Conservation (phyloP, 2,329 filamentous ascomycete genomes). For the Fusarium verticillioides region DNA sequence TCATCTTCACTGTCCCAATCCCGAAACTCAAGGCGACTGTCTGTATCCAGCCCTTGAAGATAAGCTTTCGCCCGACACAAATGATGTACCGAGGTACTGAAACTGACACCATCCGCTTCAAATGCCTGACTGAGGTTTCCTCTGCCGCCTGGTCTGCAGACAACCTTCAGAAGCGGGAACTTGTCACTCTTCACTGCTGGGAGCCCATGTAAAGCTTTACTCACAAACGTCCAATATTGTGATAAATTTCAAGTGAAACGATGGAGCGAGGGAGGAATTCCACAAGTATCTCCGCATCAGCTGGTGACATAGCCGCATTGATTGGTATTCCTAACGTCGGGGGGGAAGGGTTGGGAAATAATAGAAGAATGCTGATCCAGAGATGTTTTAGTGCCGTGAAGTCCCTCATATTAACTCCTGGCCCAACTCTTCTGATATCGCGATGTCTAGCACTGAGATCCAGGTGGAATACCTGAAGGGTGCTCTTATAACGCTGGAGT, state of each 20-base stretch:
- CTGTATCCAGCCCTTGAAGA: not conserved
- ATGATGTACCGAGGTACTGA: not conserved
- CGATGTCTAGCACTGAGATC: not conserved
- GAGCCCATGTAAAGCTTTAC: rapidly evolving
- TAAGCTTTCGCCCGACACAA: not conserved
- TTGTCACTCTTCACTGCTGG: not conserved
- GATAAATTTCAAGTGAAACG: not conserved
- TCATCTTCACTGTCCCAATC: too few relatives aligned
- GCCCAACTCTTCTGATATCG: rapidly evolving
- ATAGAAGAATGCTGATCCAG: not conserved
- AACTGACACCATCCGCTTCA: not conserved
- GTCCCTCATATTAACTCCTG: not conserved
- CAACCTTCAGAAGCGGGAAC: not conserved
- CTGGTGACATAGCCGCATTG: not conserved
- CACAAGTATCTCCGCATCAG: not conserved
- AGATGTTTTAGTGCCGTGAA: not conserved
- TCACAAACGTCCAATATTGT: too few relatives aligned
- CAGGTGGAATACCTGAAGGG: not conserved
- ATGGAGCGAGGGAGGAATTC: not conserved
- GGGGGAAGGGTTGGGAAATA: not conserved
- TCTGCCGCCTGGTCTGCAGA: not conserved
- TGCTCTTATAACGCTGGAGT: not conserved
- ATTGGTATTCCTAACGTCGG: not conserved
- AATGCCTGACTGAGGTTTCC: not conserved
- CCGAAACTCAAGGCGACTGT: too few relatives aligned